phyloP scores from a whole-genome alignment of 306 rosid genomes.

The Senna siamea region DNA sequence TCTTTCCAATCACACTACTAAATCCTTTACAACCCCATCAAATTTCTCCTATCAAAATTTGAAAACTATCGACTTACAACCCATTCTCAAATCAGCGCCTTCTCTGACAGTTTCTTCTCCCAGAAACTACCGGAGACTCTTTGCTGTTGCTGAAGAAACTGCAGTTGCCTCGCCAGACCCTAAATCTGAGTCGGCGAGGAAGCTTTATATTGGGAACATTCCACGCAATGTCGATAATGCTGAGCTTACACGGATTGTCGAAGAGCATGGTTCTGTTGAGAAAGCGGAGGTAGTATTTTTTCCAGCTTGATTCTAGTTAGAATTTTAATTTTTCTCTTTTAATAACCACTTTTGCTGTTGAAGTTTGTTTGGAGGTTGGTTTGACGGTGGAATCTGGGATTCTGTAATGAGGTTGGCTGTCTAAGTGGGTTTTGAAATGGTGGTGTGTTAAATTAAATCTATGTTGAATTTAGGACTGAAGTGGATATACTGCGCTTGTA shows the following conservation, averaged over 20 bases:
- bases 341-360: background rate
- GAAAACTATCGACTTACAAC: constrained; percentile 40
- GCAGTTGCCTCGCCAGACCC: constrained; percentile 41
- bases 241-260: constrained; percentile 67
- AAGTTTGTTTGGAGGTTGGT: background rate
- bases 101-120: constrained; percentile 32
- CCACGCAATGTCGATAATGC: constrained; percentile 70
- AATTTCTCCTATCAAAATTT: constrained; percentile 41
- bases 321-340: background rate
- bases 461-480: background rate
- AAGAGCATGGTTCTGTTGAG: constrained; percentile 87
- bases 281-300: constrained; percentile 67
- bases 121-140: constrained; percentile 40
- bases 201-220: constrained; percentile 85
- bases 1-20: constrained; percentile 43
- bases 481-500: constrained; percentile 5
- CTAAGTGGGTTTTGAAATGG: background rate
- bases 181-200: constrained; percentile 60
- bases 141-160: constrained; percentile 65
- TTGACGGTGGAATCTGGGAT: background rate
- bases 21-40: constrained; percentile 41
- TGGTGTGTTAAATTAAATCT: background rate
- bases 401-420: background rate
- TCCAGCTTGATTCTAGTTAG: background rate
- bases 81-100: constrained; percentile 33